Base-by-base conservation (phyloP, 306 rosid genomes). In the Prosopis cineraria region DNA sequence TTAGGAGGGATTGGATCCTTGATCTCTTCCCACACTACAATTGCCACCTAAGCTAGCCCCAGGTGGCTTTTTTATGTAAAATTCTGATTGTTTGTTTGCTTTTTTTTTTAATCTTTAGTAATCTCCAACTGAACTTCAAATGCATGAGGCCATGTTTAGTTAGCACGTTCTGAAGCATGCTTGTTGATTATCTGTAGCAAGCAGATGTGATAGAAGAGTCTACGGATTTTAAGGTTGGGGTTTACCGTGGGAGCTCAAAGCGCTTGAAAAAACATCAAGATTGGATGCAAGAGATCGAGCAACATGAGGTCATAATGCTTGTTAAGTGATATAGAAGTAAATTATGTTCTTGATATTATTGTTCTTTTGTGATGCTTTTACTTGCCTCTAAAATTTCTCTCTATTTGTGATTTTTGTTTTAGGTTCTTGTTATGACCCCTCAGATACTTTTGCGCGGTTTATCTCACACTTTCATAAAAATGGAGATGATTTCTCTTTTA, bases 351-450 rank as follows among this genome's bases (percentile, higher is more conserved):
- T 6, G 56, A 20, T 37, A 19, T 72, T 34, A 24, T 55, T 36
- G 47, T 12, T 53, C 36, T 72, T n/a, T 20, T 33, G 27, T 71
- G 34, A 29, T 63, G 10, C 66, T 30, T 41, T 71, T 82, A 43
- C 27, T 78, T 55, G 71, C 70, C 68, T 82, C 59, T 79, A 55
- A 75, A 73, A 34, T 74, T 36, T n/a, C 27, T 65, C 47, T 3
- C 45, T 47, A n/a, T 80, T 79, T 44, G 58, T 41, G 41, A 36
- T 53, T 10, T 55, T 24, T 55, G 2, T 24, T 87, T 68, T 92
- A 95, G 98, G 95, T 95, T 88, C 86, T 92, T 80, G 98, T 91
- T 66, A 95, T 95, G 98, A 95, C 91, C 43, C 98, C 98, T 29
- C 86, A 89, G 84, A 88, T 83, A 82, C 80, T 95, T 45, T 75